Evolutionary conservation across 2,329 filamentous ascomycete genomes (phyloP), one percentile per base, ranked within the genome.

Genomic region (Aspergillus novofumigatus): DNA sequence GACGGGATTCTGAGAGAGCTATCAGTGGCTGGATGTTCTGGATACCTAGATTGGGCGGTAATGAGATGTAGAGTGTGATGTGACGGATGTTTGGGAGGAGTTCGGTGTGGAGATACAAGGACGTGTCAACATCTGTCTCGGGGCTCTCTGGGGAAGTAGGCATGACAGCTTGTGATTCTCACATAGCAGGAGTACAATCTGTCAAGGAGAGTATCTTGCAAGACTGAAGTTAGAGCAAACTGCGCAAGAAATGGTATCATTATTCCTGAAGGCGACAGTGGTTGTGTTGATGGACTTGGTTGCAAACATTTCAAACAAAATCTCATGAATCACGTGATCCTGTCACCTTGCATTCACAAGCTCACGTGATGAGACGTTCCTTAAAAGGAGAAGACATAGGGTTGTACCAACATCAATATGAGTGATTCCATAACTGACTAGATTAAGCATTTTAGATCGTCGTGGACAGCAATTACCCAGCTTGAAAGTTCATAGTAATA

Each of bases 11-110:
- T 7, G 71, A 71, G 6, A 77, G 61, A n/a, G 63, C 65, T 49
- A 73, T 66, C 6, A 63, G 49, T 11, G 65, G 64, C 29, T 51
- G 53, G 38, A 60, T 50, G 38, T 53, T 50, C 21, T 60, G 29
- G 2, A 62, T 44, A 17, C 49, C 32, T 49, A 55, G 47, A 9
- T 45, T 53, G 45, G 58, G 51, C 1, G 69, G 72, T 5, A 85
- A 69, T 2, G 80, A 81, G 1, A 81, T 79, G 62, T 84, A 81
- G 17, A 87, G 74, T 2, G 82, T 83, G 45, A 86, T 74, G 58
- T 85, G 83, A 45, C 82, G 80, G 59, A 87, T 85, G 60, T 87
- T 81, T 38, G 83, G 77, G 41, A 87, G 73, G 17, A 85, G 77
- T 68, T 87, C 85, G 25, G 83, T 82, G 61, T 87, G 86, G 14